Conservation (phyloP, 768 basidiomycete genomes). For the Punctularia strigosozonata region DNA sequence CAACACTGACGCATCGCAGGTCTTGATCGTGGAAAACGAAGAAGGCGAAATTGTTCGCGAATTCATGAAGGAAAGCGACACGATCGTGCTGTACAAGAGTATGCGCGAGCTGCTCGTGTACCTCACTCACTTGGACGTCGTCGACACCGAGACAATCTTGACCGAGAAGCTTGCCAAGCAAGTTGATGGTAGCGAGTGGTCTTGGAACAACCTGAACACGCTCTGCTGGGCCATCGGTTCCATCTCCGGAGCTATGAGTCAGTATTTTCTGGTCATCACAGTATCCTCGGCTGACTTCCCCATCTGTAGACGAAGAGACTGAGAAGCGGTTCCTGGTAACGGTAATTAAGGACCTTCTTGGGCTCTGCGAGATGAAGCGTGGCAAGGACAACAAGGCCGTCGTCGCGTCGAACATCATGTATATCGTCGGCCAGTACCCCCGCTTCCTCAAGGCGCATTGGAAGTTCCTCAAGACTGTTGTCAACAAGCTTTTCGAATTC, state of each 20-base stretch:
- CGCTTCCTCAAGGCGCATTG: constrained; percentile 99
- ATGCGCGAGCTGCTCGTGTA: constrained; percentile 98
- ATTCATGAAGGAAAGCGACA: constrained; percentile 98
- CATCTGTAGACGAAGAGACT: constrained; percentile 78
- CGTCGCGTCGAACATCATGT: constrained; percentile 93
- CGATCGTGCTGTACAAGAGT: constrained; percentile 96
- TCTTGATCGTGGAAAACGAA: constrained; percentile 96
- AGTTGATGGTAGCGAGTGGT: constrained; percentile 97
- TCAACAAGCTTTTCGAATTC: constrained; percentile 99
- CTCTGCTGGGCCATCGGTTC: constrained; percentile 99
- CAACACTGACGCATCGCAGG: constrained; percentile 33
- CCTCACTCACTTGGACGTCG: constrained; percentile 92
- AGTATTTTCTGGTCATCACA: constrained; percentile 19
- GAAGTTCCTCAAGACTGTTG: constrained; percentile 99
- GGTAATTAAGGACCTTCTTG: constrained; percentile 97
- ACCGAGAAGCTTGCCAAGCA: constrained; percentile 97
- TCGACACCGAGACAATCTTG: constrained; percentile 93
- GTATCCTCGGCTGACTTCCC: background rate
- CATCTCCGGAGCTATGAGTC: constrained; percentile 98
- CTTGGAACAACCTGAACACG: constrained; percentile 98
- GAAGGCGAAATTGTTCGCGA: constrained; percentile 99
- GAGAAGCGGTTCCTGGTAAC: constrained; percentile 99
- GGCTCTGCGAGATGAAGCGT: constrained; percentile 93
- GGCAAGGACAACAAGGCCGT: constrained; percentile 99
- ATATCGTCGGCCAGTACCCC: constrained; percentile 99